Evolutionary conservation across 2,329 filamentous ascomycete species (phyloP).

Genomic region (Stylonectria norvegica): DNA sequence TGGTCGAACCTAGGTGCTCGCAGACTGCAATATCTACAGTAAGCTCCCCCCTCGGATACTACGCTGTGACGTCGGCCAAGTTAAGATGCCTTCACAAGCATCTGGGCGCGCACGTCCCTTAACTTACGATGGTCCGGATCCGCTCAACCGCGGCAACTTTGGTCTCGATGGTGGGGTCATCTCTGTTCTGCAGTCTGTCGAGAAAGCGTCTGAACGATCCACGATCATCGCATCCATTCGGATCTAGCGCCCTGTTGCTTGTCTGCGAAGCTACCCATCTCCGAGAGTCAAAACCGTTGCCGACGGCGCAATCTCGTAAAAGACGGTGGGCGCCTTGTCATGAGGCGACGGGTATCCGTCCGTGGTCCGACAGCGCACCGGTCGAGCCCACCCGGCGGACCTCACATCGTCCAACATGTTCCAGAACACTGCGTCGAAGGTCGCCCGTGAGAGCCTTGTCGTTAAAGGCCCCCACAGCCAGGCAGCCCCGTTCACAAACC

Average conservation of each 20-base stretch:
- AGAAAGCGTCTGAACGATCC: constrained; percentile 8
- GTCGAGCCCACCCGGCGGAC: constrained; percentile 8
- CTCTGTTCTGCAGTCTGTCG: constrained; percentile 7
- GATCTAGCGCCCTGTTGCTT: constrained; percentile 3
- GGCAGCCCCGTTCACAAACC: constrained; percentile 9
- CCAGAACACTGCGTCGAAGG: constrained; percentile 21
- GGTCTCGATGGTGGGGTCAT: constrained; percentile 13
- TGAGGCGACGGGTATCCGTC: constrained; percentile 14
- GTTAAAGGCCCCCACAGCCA: constrained; percentile 4
- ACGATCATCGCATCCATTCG: constrained; percentile 4
- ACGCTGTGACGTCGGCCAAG: constrained; percentile 19
- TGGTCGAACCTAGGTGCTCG: no score
- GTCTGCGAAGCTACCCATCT: constrained; percentile 4
- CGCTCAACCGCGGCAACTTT: constrained; percentile 11
- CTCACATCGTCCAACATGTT: constrained; percentile 11
- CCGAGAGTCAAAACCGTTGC: not conserved
- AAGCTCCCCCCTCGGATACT: no score
- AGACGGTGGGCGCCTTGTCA: constrained; percentile 5
- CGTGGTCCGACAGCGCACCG: constrained; percentile 17
- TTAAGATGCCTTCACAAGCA: constrained; percentile 4
- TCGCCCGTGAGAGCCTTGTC: constrained; percentile 7
- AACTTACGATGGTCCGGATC: constrained; percentile 18
- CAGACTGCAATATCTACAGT: no score
- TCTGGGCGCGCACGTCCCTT: constrained; percentile 4
- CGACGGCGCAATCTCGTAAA: constrained; percentile 9